Conservation (phyloP, 805 yeast species). For the Nakazawaea ambrosiae region DNA sequence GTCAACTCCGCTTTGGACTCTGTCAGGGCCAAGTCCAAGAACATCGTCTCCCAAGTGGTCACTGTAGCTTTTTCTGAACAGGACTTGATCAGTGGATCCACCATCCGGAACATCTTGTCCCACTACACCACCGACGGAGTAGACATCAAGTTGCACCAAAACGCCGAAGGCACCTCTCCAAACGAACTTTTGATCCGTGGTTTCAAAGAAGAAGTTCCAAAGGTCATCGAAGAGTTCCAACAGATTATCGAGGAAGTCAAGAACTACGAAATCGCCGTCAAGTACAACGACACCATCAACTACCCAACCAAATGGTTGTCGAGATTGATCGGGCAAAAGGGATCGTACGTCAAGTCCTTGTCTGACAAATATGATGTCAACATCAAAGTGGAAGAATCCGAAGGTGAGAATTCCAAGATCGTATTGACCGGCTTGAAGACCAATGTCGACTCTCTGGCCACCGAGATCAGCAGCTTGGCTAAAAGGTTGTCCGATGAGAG, state of each 20-base stretch:
- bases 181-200: conserved; percentile 68
- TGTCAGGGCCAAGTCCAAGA: conserved; percentile 51
- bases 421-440: conserved; percentile 69
- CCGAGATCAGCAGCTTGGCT: conserved; percentile 48
- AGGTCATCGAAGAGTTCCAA: conserved; percentile 44
- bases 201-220: conserved; percentile 50
- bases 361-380: conserved; percentile 70
- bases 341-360: conserved; percentile 61
- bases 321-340: conserved; percentile 86
- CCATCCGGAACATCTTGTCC: conserved; percentile 33
- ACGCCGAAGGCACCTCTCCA: conserved; percentile 28
- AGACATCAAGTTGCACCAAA: conserved; percentile 44
- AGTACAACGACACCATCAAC: conserved; percentile 37
- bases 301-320: conserved; percentile 67
- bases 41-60: conserved; percentile 45
- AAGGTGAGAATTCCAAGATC: conserved; percentile 39
- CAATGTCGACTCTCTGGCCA: conserved; percentile 68
- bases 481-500: conserved; percentile 81
- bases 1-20: conserved; percentile 49
- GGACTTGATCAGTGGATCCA: conserved; percentile 45
- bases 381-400: conserved; percentile 55
- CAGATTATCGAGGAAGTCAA: conserved; percentile 42
- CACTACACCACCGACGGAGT: conserved; percentile 25
- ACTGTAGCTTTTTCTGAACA: conserved; percentile 51
- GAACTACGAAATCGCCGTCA: conserved; percentile 30